Evolutionary conservation across 2,329 filamentous ascomycete genomes (phyloP), one percentile per base, ranked within the genome.

Genomic region (Raffaelea ambrosiae): DNA sequence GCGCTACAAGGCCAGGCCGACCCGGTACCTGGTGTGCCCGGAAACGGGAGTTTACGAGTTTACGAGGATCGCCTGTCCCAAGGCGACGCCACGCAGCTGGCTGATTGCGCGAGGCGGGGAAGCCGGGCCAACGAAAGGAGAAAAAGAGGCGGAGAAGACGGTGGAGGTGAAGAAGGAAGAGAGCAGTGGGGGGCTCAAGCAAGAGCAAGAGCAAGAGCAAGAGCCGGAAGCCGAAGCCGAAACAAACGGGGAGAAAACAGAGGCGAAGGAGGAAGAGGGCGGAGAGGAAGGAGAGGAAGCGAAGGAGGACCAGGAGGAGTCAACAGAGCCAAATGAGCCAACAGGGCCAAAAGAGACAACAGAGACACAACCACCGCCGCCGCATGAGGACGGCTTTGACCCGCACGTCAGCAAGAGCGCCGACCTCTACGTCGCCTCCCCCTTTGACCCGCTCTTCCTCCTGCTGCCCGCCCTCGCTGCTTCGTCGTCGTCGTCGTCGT

Each of bases 381-480:
- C 26, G 26, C 26, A n/a, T n/a, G n/a, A n/a, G n/a, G n/a, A n/a
- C n/a, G n/a, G n/a, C 26, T 59, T 65, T n/a, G 49, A 57, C n/a
- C 50, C 63, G 0, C 63, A 67, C 35, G 55, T 88, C 21, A 75
- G 81, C 31, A 81, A 82, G 57, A 74, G 73, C 40, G 81, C 88
- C 31, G 81, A 89, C 51, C 68, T 97, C n/a, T 84, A 86, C 58
- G 67, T 97, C 50, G 88, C 91, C 9, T 95, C 93, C 1, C 78
- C 81, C 2, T 72, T 95, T 47, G 93, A 98, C 63, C 77, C 87
- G 5, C 61, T 96, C 3, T 97, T 97, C 67, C 71, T 97, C 44
- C 61, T 95, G 3, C 70, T 97, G 1, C 86, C 91, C 0, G 76
- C 82, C 4, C 73, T 97, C 2, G 67, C 70, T 1, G 64, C 77